Conservation (phyloP, 495 filamentous ascomycete species). For the Acidiella bohemica region DNA sequence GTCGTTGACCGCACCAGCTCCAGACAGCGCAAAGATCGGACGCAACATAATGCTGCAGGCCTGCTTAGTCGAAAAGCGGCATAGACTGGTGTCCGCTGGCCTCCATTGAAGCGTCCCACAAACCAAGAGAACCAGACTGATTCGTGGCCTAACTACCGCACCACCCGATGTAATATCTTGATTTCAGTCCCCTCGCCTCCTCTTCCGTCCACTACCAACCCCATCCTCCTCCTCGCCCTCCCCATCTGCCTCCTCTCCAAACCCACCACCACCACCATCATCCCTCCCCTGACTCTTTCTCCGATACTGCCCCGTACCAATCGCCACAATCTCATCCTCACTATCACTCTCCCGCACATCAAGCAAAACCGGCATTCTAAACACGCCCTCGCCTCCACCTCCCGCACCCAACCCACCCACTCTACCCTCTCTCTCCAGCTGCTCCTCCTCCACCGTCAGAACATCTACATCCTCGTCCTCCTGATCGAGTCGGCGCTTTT, state of each 20-base stretch:
- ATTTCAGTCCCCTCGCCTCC: constrained; percentile 1
- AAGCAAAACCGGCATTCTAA: constrained; percentile 76
- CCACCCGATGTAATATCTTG: too few species aligned
- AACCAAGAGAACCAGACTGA: too few species aligned
- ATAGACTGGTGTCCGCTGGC: too few species aligned
- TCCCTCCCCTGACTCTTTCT: constrained; percentile 26
- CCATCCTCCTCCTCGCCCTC: not conserved
- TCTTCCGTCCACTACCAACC: not conserved
- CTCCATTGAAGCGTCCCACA: too few species aligned
- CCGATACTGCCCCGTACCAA: constrained; percentile 73
- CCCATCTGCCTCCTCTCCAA: not conserved
- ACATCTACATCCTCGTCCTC: constrained; percentile 89
- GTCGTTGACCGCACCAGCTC: too few species aligned
- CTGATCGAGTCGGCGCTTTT: constrained; percentile 72
- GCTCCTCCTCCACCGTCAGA: constrained; percentile 55
- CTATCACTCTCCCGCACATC: constrained; percentile 63
- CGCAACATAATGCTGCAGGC: too few species aligned
- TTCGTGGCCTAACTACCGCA: too few species aligned
- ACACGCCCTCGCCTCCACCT: constrained; percentile 39
- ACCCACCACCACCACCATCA: constrained; percentile 1
- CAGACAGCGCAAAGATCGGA: too few species aligned
- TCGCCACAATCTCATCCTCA: constrained; percentile 79
- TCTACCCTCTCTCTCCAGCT: constrained; percentile 29
- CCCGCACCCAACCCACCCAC: constrained; percentile 27
- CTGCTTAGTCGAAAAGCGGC: too few species aligned